Evolutionary conservation across 2,329 filamentous ascomycete species (phyloP), one percentile per base, ranked within the genome.

Genomic region (Fusarium lyarnte): DNA sequence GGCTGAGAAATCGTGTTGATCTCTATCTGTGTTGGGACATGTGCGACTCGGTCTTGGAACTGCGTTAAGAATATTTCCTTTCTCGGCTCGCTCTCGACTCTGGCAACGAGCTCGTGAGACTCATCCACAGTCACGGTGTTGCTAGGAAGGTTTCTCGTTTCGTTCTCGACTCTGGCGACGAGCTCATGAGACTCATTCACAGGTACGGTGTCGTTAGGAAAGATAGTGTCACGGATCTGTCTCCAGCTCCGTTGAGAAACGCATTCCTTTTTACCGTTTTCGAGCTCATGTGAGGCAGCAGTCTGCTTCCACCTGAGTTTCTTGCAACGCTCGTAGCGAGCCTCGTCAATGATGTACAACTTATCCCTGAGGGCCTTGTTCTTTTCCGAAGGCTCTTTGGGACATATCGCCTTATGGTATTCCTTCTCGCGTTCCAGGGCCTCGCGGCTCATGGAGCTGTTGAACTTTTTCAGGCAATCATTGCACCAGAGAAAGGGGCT

Each of bases 381-480:
- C 12, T 46, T 52, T 6, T 11, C 6, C 1, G 29, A 41, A 10
- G 49, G 43, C 12, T 14, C 6, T 19, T 41, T n/a, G 0, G 21
- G 4, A 3, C 66, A 69, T 0, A 42, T 5, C 0, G 14, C 23
- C 1, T 25, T 21, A 5, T 69, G 66, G 1, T 45, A 6, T 1
- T 2, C 2, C 19, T 12, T 17, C 2, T 36, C 23, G 0, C 47
- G 29, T 0, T 13, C 16, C 1, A 69, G 23, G 0, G 10, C 5
- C 0, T n/a, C 4, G 0, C 7, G 9, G 1, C 33, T 10, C 1
- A 49, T n/a, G 14, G 64, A 25, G 35, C 49, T 41, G 19, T 51
- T 69, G 49, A 69, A 69, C 57, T 69, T 69, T 12, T 63, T n/a
- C 17, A 63, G 6, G 8, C 66, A 68, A 19, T 38, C 25, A 7